Conservation (phyloP, 1,284 basidiomycete genomes). For the Ustilago sp. region DNA sequence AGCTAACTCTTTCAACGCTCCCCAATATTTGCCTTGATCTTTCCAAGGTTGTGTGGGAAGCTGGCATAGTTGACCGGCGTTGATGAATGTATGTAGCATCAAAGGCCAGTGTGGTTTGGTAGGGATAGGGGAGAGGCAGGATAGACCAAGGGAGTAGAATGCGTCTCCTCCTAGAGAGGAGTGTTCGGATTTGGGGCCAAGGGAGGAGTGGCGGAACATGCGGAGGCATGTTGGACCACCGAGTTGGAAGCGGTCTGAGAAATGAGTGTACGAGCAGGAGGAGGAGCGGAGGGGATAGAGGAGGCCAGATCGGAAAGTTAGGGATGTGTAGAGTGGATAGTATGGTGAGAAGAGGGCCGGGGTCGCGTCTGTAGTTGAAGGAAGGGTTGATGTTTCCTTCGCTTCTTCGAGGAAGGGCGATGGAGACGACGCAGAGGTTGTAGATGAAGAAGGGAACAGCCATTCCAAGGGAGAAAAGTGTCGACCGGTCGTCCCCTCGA, state of each 20-base stretch:
- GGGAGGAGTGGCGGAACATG: constrained; percentile 83
- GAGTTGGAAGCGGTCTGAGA: constrained; percentile 89
- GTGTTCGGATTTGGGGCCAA: constrained; percentile 82
- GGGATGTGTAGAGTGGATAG: constrained; percentile 27
- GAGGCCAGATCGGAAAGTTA: constrained; percentile 47
- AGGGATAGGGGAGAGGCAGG: constrained; percentile 82
- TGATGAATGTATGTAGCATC: constrained; percentile 85
- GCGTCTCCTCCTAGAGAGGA: constrained; percentile 90
- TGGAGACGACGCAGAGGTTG: not conserved
- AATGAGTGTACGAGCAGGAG: constrained; percentile 71
- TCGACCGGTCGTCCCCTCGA: constrained; percentile 35
- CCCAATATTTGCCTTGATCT: not conserved
- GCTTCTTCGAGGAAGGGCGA: constrained; percentile 15
- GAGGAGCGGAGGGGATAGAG: constrained; percentile 49
- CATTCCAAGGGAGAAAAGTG: constrained; percentile 25
- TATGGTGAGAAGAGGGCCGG: not conserved
- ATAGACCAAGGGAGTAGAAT: constrained; percentile 85
- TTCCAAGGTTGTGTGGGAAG: constrained; percentile 61
- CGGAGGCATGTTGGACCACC: constrained; percentile 92
- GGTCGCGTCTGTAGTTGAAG: not conserved
- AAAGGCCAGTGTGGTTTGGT: constrained; percentile 85
- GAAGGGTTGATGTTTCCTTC: not conserved
- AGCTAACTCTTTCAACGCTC: constrained; percentile 1
- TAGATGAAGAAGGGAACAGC: constrained; percentile 5
- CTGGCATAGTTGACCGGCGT: constrained; percentile 83